Percentiles rank a stretch among this genome's conserved stretches.
Conservation (phyloP, 345 rosid species). For the Gossypioides kirkii region DNA sequence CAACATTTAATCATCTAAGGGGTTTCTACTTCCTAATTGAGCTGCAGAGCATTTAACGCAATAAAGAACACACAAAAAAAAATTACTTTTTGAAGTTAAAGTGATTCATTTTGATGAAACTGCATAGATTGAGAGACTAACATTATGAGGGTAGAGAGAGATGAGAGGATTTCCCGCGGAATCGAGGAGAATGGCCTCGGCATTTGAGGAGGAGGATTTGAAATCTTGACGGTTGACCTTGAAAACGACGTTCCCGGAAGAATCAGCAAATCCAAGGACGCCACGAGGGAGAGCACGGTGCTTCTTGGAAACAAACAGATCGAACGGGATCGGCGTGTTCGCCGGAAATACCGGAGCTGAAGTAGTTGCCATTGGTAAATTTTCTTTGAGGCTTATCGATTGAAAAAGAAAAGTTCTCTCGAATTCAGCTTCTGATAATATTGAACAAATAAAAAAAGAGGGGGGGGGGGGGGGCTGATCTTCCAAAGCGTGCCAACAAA, state of each 20-base stretch:
- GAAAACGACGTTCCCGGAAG: conserved; percentile 48
- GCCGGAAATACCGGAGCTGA: conserved; percentile 25
- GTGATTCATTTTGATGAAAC: not conserved
- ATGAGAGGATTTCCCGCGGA: conserved; percentile 44
- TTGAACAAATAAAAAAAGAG: not conserved
- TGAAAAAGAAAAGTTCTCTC: not conserved
- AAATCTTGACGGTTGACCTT: conserved; percentile 28
- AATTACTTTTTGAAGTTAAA: not conserved
- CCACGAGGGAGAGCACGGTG: conserved; percentile 52
- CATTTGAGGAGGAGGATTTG: conserved; percentile 13
- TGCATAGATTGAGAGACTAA: conserved; percentile 26
- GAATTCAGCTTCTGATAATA: not conserved
- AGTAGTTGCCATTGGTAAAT: conserved; percentile 27
- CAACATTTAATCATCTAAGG: not conserved
- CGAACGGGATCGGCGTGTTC: conserved; percentile 49
- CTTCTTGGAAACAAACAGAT: conserved; percentile 71
- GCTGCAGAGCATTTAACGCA: not conserved
- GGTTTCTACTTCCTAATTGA: not conserved
- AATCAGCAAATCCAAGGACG: conserved; percentile 63
- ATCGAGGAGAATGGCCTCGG: conserved; percentile 36
- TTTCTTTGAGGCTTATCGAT: not conserved
- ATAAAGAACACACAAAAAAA: not conserved
- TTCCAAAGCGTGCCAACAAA: not conserved
- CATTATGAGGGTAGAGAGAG: conserved; percentile 42
- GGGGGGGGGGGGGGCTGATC: too few relatives aligned